Conservation (phyloP, 116 monocot species). For the Iris pallida region DNA sequence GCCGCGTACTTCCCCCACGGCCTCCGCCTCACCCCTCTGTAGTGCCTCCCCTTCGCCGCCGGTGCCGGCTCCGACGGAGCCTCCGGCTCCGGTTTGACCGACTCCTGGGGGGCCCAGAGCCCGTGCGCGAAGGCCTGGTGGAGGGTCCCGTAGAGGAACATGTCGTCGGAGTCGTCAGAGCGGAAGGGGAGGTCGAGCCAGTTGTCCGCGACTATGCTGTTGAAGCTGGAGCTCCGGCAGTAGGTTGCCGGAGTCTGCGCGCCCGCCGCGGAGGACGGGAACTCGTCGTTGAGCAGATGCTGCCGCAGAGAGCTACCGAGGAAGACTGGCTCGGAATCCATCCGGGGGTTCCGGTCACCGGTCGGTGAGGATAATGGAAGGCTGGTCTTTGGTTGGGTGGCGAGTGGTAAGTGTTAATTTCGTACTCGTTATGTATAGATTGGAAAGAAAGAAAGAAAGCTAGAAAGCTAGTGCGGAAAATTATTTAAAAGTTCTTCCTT, state of each 20-base stretch:
- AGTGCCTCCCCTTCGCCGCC: constrained; percentile 36
- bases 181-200: constrained; percentile 65
- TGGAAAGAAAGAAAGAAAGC: too few relatives aligned
- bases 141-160: constrained; percentile 59
- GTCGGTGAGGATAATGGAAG: too few relatives aligned
- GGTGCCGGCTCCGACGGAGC: not conserved
- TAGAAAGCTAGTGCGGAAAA: too few relatives aligned
- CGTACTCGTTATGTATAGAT: too few relatives aligned
- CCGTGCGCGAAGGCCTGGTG: constrained; percentile 56
- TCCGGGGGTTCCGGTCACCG: too few relatives aligned
- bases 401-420: too few relatives aligned
- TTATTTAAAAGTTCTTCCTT: too few relatives aligned
- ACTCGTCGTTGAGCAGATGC: constrained; percentile 17
- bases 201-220: constrained; percentile 41
- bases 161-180: constrained; percentile 65
- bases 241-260: constrained; percentile 5
- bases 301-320: constrained; percentile 3
- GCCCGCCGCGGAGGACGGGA: not conserved
- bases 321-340: too few relatives aligned
- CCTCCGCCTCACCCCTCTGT: constrained; percentile 52
- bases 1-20: constrained; percentile 72
- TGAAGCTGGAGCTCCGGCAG: constrained; percentile 51
- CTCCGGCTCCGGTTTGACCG: constrained; percentile 11
- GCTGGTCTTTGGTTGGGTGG: too few relatives aligned
- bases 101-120: constrained; percentile 38